Evolutionary conservation across 75 land plant species (phyloP).

Genomic region (Picea sitchensis): DNA sequence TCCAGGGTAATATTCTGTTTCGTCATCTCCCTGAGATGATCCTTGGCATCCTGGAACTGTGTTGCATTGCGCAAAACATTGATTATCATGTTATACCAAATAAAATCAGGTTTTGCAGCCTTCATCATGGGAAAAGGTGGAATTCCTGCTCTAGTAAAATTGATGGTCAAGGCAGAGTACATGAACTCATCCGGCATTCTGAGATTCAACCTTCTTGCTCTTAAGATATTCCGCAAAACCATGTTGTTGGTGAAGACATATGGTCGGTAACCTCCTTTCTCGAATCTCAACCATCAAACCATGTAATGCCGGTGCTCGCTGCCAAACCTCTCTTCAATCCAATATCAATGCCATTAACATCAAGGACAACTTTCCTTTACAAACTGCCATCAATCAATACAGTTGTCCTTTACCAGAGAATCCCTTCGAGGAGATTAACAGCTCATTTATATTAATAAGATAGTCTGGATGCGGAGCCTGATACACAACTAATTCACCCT

Average conservation of each 20-base stretch:
- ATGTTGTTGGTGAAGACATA: constrained; percentile 84
- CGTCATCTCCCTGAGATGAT: constrained; percentile 56
- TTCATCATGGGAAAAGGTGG: constrained; percentile 71
- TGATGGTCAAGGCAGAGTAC: constrained; percentile 79
- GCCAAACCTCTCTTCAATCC: constrained; percentile 67
- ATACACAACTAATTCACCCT: neutral
- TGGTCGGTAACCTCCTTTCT: constrained; percentile 47
- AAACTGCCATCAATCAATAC: constrained; percentile 34
- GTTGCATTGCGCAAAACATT: constrained; percentile 79
- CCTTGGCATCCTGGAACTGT: constrained; percentile 65
- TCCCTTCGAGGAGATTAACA: constrained; percentile 30
- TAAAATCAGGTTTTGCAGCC: constrained; percentile 65
- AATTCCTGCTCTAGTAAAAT: constrained; percentile 67
- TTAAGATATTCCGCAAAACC: constrained; percentile 69
- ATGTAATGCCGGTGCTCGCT: constrained; percentile 88
- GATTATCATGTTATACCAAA: constrained; percentile 83
- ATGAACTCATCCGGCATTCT: constrained; percentile 88
- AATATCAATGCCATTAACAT: constrained; percentile 80
- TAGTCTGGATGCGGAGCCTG: constrained; percentile 32
- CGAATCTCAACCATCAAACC: constrained; percentile 80
- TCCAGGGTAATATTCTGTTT: constrained; percentile 50
- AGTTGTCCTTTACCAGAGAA: constrained; percentile 46
- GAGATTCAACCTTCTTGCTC: constrained; percentile 60
- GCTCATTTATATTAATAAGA: constrained; percentile 57
- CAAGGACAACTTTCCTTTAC: constrained; percentile 64